These are phyloP conservation scores for Exophiala oligosperma DNA, from an alignment of 2,329 filamentous ascomycete species.

Conservation along the genomic window DNA sequence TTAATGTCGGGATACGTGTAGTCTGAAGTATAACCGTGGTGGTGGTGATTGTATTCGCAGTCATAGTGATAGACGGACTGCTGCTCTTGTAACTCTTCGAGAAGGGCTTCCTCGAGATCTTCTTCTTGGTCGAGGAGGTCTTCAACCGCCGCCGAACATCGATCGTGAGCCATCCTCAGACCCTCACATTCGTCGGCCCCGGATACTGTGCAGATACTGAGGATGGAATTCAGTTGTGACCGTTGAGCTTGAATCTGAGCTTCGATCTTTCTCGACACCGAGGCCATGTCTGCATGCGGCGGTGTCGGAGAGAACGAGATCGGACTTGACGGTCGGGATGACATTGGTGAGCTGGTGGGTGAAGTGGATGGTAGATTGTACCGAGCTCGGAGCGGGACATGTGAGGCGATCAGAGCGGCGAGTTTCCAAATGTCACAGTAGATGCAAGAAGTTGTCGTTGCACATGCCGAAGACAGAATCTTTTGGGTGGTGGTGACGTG, in stretches of 20 bases:
- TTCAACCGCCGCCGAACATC: conserved; percentile 24
- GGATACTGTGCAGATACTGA: conserved; percentile 29
- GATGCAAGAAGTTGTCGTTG: conserved; percentile 18
- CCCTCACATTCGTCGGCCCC: conserved; percentile 27
- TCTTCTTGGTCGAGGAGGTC: conserved; percentile 29
- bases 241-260: conserved; percentile 28
- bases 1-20: conserved; percentile 3
- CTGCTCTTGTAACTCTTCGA: conserved; percentile 18
- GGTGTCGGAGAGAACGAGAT: conserved; percentile 11
- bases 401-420: conserved; percentile 26
- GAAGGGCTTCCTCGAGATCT: conserved; percentile 24
- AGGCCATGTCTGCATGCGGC: conserved; percentile 17
- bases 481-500: conserved; percentile 21
- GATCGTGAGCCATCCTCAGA: conserved; percentile 25
- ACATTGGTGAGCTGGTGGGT: conserved; percentile 15
- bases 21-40: not conserved
- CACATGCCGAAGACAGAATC: conserved; percentile 23
- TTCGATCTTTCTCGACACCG: conserved; percentile 26
- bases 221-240: conserved; percentile 25
- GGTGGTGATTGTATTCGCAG: not conserved
- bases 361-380: conserved; percentile 22
- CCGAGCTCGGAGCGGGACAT: conserved; percentile 23
- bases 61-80: conserved; percentile 13
- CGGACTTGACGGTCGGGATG: conserved; percentile 18
- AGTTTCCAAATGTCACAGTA: conserved; percentile 32